Base-by-base conservation (phyloP, 1,284 basidiomycete genomes). In the Golubevia sp. region DNA sequence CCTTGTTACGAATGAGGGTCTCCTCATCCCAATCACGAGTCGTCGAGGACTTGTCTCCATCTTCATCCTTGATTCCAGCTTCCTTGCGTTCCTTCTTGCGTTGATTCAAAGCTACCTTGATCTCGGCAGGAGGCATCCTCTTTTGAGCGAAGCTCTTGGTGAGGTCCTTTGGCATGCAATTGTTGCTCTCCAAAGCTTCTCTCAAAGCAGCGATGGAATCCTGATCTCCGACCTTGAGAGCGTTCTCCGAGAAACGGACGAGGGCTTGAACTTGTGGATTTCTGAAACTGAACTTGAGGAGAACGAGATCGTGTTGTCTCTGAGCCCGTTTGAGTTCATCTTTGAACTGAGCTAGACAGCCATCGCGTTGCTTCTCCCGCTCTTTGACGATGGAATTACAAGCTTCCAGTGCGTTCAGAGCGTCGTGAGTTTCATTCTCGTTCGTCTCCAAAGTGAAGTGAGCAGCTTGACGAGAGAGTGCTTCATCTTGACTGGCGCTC, bases 351-450 rank as follows among this genome's bases (percentile, higher is more conserved):
- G 62, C 49, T 5, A 63, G 62, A 56, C 71, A 73, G 53, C 71
- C 67, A 48, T 62, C 69, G 21, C 68, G 69, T 64, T 76, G 73
- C 52, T 63, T 68, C n/a, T 57, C 57, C 54, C 73, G 68, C 56
- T 76, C 73, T 20, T 67, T 59, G 7, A 76, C 69, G 54, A 76
- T 76, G 64, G 69, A 72, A 54, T 76, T 69, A 63, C 73, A 76
- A 11, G 73, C 73, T 55, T 74, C 70, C 59, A 74, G 71, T 25
- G 71, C 70, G 49, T 58, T 7, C 25, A 58, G 24, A 58, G n/a
- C 11, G 44, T 20, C 3, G 23, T 55, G 23, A 48, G 26, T n/a
- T 56, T 26, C 56, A 26, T 30, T 15, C 30, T 58, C 56, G 7
- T 25, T 23, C 2, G 7, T 20, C 24, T 51, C 26, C 2, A 64